These are phyloP conservation scores for Coniferiporia weirii DNA, from an alignment of 1,284 basidiomycete species.

Conservation along the genomic window DNA sequence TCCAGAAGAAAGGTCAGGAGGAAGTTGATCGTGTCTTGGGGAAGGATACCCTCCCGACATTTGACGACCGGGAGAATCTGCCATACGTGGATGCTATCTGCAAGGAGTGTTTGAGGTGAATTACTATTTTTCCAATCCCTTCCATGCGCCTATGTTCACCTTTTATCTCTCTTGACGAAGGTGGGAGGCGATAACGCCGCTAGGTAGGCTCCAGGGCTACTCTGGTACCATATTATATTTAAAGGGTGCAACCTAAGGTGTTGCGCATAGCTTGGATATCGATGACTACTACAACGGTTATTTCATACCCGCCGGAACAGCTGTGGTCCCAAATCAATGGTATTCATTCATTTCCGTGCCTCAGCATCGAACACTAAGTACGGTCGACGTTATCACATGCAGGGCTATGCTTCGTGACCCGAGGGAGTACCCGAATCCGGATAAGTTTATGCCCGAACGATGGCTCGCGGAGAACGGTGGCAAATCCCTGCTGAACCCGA, in stretches of 20 bases:
- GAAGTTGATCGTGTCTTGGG: conserved; percentile 31
- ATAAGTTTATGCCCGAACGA: conserved; percentile 3
- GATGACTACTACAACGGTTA: conserved; percentile 19
- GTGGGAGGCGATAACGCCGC: neutral
- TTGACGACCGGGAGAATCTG: conserved; percentile 28
- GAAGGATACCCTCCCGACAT: conserved; percentile 28
- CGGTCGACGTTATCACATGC: neutral
- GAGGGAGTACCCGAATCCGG: neutral
- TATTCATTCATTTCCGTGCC: neutral
- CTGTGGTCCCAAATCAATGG: conserved; percentile 18
- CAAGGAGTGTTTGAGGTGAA: conserved; percentile 29
- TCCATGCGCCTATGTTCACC: neutral
- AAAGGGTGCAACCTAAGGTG: conserved; percentile 15
- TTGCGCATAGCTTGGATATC: conserved; percentile 25
- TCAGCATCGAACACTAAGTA: neutral
- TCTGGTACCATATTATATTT: neutral
- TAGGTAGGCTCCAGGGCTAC: neutral
- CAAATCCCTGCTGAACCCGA: neutral
- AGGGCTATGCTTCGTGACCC: conserved; percentile 9
- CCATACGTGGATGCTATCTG: conserved; percentile 33
- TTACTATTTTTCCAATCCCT: neutral
- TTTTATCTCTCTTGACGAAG: neutral
- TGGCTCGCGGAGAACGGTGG: neutral
- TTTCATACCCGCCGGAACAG: conserved; percentile 16
- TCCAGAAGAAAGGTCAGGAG: conserved; percentile 27